A percentile compares a stretch with the other conserved stretches of the same genome.
phyloP scores from a whole-genome alignment of 2,329 filamentous ascomycete genomes.

The Fusarium solani-melongenae region DNA sequence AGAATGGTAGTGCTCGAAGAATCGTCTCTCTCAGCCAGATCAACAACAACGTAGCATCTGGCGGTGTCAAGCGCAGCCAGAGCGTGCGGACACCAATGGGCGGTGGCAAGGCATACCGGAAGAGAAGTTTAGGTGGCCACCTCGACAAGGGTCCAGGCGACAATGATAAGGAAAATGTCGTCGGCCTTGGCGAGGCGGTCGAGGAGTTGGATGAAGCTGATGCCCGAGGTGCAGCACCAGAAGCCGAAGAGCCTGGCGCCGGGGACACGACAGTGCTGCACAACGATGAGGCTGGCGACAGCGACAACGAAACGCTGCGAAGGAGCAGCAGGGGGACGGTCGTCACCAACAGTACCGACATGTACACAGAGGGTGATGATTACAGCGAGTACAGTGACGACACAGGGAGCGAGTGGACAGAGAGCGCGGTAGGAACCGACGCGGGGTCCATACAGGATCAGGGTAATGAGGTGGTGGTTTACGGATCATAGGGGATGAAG shows the following conservation, averaged over 20 bases:
- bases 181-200: slow-evolving; percentile 70
- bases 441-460: slow-evolving; percentile 44
- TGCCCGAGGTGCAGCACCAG: slow-evolving; percentile 30
- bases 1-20: slow-evolving; percentile 73
- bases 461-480: slow-evolving; percentile 50
- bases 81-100: slow-evolving; percentile 74
- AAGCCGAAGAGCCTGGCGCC: slow-evolving; percentile 30
- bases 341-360: slow-evolving; percentile 54
- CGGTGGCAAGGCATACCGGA: slow-evolving; percentile 62
- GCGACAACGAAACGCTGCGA: slow-evolving; percentile 63
- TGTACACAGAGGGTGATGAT: slow-evolving; percentile 51
- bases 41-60: slow-evolving; percentile 74
- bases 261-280: slow-evolving; percentile 42
- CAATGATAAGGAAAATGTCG: slow-evolving; percentile 70
- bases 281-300: slow-evolving; percentile 48
- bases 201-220: slow-evolving; percentile 62
- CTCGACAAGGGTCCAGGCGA: slow-evolving; percentile 62
- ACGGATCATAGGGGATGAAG: slow-evolving; percentile 40
- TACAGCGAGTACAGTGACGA: slow-evolving; percentile 56
- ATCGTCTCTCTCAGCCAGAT: slow-evolving; percentile 95
- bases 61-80: slow-evolving; percentile 79
- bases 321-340: slow-evolving; percentile 62
- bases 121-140: slow-evolving; percentile 75
- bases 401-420: slow-evolving; percentile 61
- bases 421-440: slow-evolving; percentile 51